Evolutionary conservation across 495 filamentous ascomycete species (phyloP).

Genomic region (Glutinoglossum americanum): DNA sequence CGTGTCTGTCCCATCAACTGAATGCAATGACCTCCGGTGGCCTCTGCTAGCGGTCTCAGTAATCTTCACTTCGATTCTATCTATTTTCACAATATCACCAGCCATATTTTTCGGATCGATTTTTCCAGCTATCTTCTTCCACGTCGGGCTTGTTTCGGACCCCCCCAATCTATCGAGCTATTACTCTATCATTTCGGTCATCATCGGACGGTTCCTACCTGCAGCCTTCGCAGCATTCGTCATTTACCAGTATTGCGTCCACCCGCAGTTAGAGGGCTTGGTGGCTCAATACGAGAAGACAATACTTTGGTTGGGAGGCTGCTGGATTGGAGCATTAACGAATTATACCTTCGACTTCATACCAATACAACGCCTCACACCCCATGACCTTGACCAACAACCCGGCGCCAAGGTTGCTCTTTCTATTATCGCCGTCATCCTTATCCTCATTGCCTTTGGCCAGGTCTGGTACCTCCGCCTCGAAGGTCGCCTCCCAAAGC

Average conservation of each 20-base stretch:
- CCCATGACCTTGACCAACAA: conserved; percentile 52
- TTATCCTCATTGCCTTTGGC: conserved; percentile 35
- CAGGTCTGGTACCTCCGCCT: conserved; percentile 58
- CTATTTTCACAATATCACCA: conserved; percentile 46
- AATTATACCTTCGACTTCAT: conserved; percentile 76
- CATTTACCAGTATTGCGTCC: conserved; percentile 46
- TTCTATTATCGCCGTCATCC: conserved; percentile 37
- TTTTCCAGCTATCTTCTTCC: conserved; percentile 53
- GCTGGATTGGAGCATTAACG: conserved; percentile 59
- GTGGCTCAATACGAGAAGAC: conserved; percentile 49
- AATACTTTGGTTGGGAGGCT: conserved; percentile 47
- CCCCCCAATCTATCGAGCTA: conserved; percentile 36
- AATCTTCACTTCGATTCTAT: conserved; percentile 39
- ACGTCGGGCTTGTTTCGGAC: conserved; percentile 61
- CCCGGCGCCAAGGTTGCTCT: conserved; percentile 56
- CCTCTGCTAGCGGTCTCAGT: conserved; percentile 50
- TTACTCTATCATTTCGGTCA: conserved; percentile 38
- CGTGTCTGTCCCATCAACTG: conserved; percentile 25
- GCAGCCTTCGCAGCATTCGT: conserved; percentile 56
- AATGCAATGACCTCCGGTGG: conserved; percentile 47
- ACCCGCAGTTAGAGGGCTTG: conserved; percentile 30
- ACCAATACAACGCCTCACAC: conserved; percentile 57
- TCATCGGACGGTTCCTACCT: conserved; percentile 54
- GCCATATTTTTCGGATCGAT: conserved; percentile 47
- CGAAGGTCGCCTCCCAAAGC: conserved; percentile 44